Evolutionary conservation across 306 rosid genomes (phyloP), one percentile per base, ranked within the genome.

Genomic region (Rosa chinensis): DNA sequence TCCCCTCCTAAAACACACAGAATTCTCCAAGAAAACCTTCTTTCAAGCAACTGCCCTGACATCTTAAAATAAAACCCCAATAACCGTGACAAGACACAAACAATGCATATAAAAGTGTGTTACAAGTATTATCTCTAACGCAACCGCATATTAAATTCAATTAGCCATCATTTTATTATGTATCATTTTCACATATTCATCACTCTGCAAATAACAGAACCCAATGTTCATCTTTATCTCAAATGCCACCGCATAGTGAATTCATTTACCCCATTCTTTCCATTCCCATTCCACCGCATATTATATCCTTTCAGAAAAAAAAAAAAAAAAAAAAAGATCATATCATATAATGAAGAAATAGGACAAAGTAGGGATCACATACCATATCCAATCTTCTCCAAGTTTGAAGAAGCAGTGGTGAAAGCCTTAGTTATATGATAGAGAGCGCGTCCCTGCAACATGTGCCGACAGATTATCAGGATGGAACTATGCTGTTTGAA

Each of bases 351-450:
- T 74, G 32, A 43, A 74, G n/a, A 55, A 21, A 68, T 12, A 42
- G 76, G 0, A 25, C 16, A 75, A 69, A 73, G 64, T 53, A 61
- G 52, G 37, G 55, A 32, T 48, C 40, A 71, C 56, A 37, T 66
- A 92, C 98, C 93, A 55, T 88, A 87, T 86, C 97, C 97, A 62
- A 92, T 92, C 90, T 91, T 95, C 92, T 95, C 98, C 95, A 91
- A 82, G 89, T 95, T 95, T 35, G 96, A 89, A 76, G 96, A 91
- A 73, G 97, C 97, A 20, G 90, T 85, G n/a, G 95, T 89, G 73
- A 95, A 95, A 47, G 98, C 98, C 86, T 91, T 95, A 23, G 91
- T 83, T 78, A 92, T 89, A 68, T 91, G 81, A 83, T 89, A 86
- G n/a, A 92, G 92, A 55, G 98, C 92, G 62, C 94, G 92, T 39